Evolutionary conservation across 345 rosid species (phyloP).

Genomic region (Arabis alpina): DNA sequence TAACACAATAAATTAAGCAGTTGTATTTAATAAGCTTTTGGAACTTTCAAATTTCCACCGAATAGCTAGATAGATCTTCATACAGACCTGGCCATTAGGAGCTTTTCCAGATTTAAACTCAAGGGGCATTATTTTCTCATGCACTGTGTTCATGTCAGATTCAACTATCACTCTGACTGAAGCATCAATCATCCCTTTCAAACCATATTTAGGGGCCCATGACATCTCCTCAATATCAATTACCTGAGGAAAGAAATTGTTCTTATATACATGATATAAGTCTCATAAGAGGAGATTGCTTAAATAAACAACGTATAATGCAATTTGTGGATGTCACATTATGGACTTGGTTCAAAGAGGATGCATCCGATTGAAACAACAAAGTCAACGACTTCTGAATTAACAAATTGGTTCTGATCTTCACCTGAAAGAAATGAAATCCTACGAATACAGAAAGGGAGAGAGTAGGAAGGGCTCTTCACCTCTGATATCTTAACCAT

Average conservation of each 20-base stretch:
- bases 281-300: constrained; percentile 12
- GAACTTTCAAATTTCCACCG: constrained; percentile 33
- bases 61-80: constrained; percentile 15
- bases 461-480: constrained; percentile 37
- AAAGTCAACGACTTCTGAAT: neutral
- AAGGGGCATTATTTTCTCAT: constrained; percentile 77
- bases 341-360: constrained; percentile 14
- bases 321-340: constrained; percentile 11
- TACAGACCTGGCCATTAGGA: constrained; percentile 78
- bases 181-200: constrained; percentile 98
- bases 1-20: constrained; percentile 29
- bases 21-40: constrained; percentile 21
- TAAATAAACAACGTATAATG: neutral
- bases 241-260: constrained; percentile 55
- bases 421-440: constrained; percentile 24
- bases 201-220: constrained; percentile 96
- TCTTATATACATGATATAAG: constrained; percentile 7
- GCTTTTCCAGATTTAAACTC: constrained; percentile 96
- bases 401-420: constrained; percentile 14
- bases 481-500: constrained; percentile 76
- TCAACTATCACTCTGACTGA: constrained; percentile 71
- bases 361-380: constrained; percentile 1
- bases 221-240: constrained; percentile 98
- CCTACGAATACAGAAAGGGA: constrained; percentile 19
- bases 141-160: constrained; percentile 49